These are phyloP conservation scores for Solanum sitiens DNA, from an alignment of 257 asterid genomes.

Conservation along the genomic window DNA sequence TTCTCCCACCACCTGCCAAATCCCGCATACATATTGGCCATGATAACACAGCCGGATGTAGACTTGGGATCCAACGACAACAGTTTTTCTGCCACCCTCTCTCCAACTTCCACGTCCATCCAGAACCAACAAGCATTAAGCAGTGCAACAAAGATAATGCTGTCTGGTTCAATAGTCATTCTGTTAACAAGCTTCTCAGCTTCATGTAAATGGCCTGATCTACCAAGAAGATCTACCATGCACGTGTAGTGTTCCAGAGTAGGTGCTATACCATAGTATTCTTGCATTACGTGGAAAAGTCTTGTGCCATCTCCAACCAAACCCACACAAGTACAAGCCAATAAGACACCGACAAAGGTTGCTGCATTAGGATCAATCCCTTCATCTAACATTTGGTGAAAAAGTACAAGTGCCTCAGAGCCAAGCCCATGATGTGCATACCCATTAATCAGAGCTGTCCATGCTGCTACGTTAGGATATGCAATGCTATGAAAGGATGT, in stretches of 20 bases:
- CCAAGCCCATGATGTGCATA: conserved; percentile 55
- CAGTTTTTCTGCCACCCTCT: conserved; percentile 46
- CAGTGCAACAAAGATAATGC: conserved; percentile 35
- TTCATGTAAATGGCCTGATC: conserved; percentile 52
- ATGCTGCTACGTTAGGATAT: conserved; percentile 57
- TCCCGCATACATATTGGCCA: conserved; percentile 74
- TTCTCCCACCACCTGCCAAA: conserved; percentile 58
- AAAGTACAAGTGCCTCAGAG: conserved; percentile 32
- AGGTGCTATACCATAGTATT: conserved; percentile 36
- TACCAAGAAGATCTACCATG: conserved; percentile 68
- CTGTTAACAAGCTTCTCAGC: conserved; percentile 54
- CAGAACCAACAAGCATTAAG: conserved; percentile 64
- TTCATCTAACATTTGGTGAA: conserved; percentile 40
- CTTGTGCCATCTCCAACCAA: conserved; percentile 36
- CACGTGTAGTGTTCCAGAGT: conserved; percentile 62
- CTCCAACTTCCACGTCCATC: conserved; percentile 45
- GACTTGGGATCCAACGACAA: conserved; percentile 20
- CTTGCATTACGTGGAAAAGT: conserved; percentile 41
- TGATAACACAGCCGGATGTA: conserved; percentile 34
- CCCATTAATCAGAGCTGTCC: conserved; percentile 72
- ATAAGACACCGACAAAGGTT: conserved; percentile 60
- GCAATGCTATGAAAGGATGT: conserved; percentile 39
- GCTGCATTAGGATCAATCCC: conserved; percentile 57
- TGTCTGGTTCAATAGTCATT: conserved; percentile 48
- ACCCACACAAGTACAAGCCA: conserved; percentile 59